These are phyloP conservation scores for Fusarium liriodendri DNA, from an alignment of 2,329 filamentous ascomycete species.

Conservation along the genomic window DNA sequence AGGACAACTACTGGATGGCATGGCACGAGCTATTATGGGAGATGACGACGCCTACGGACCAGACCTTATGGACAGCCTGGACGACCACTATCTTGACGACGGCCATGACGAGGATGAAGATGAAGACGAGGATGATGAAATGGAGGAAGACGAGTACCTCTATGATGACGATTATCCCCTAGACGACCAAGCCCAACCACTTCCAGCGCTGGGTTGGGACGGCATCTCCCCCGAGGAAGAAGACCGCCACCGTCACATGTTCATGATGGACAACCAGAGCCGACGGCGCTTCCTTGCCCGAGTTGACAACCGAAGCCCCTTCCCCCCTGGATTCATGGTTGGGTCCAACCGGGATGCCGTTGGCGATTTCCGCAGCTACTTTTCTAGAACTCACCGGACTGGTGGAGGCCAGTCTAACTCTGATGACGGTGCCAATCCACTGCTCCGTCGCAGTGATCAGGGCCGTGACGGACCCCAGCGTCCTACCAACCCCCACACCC, in stretches of 20 bases:
- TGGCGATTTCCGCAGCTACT: constrained; percentile 63
- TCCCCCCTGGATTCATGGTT: constrained; percentile 68
- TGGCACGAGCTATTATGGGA: constrained; percentile 66
- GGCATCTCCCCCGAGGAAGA: constrained; percentile 64
- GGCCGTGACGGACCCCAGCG: constrained; percentile 61
- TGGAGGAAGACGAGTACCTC: constrained; percentile 74
- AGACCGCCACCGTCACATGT: constrained; percentile 59
- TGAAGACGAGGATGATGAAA: constrained; percentile 76
- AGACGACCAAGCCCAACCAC: constrained; percentile 58
- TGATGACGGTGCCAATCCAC: constrained; percentile 88
- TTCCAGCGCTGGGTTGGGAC: constrained; percentile 69
- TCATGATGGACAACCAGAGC: constrained; percentile 63
- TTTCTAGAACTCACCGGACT: constrained; percentile 64
- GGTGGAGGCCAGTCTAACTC: constrained; percentile 65
- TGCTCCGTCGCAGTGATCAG: constrained; percentile 74
- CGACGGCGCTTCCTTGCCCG: constrained; percentile 49
- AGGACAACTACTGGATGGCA: constrained; percentile 60
- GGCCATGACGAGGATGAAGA: constrained; percentile 69
- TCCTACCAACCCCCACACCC: constrained; percentile 60
- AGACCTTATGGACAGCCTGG: constrained; percentile 63
- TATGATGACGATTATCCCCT: constrained; percentile 69
- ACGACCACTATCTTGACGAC: constrained; percentile 66
- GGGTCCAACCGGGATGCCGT: constrained; percentile 64
- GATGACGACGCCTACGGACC: constrained; percentile 64
- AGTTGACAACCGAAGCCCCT: constrained; percentile 64